Base-by-base conservation (phyloP, 768 basidiomycete species). In the Trametes cingulata region DNA sequence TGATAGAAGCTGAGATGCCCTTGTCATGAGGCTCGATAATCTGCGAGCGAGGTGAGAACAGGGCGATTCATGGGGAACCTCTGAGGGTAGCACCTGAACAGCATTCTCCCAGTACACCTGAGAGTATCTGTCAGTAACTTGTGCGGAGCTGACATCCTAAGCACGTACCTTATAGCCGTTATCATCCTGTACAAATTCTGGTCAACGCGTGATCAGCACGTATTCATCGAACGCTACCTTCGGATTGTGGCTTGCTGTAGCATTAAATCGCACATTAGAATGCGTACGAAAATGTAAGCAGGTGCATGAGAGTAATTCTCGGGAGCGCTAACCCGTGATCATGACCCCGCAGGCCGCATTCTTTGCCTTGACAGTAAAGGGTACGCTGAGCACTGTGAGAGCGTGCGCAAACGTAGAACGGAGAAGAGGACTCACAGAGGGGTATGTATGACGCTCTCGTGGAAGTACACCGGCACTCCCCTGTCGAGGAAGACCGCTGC, bases 41-140 rank as follows among this genome's bases (percentile, higher is more conserved):
- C 87, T 95, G 64, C 0, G 57, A 7, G 8, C 9, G 22, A 2
- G 15, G 43, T 56, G 65, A 22, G 56, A 56, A 52, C 47, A 63
- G 51, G 22, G 55, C 24, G 37, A 24, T 20, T 19, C 4, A n/a
- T 25, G 22, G 56, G 6, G 42, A 19, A 10, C 46, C 57, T 10
- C 25, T 25, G 17, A 10, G 33, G 22, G 25, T 17, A 35, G 69
- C 29, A 91, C 91, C 77, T 93, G 91, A 0, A 93, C 88, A 0
- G 83, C 90, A 67, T 93, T 93, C 71, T 91, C 89, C 91, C 91
- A 93, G 66, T 93, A 93, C 19, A 93, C 91, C 90, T 92, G 19
- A 7, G 33, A 35, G 35, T 39, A 3, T 9, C 8, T 37, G 25
- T 17, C 27, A 19, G 29, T 2, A 15, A 6, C n/a, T 13, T 40